Evolutionary conservation across 805 yeast species (phyloP), one percentile per base, ranked within the genome.

Genomic region (Starmerella asiatica): DNA sequence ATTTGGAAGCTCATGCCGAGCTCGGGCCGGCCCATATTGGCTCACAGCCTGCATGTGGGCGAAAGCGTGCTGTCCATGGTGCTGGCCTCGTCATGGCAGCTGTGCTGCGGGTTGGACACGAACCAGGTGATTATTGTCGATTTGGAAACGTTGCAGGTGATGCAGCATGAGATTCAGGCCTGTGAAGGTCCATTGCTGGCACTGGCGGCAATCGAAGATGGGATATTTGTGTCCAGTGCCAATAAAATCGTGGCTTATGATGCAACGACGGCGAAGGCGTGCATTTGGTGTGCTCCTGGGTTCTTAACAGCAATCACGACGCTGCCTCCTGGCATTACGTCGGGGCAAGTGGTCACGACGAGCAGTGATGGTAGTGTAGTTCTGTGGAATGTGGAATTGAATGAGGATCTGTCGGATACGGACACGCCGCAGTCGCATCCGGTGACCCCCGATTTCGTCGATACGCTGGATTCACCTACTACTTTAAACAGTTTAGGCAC

Each of bases 101-200:
- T 91, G 7, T 88, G 83, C 58, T 82, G 88, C 54, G 97, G 97
- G 0, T 59, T 84, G 21, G 69, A 76, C 9, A 73, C 73, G 42
- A 91, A 94, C 8, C 64, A 66, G 20, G 68, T 88, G n/a, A 75
- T 77, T 41, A 75, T 83, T 5, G 81, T 94, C 84, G 97, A 91
- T 51, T 62, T 88, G 35, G 75, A 79, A 35, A 85, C 97, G 0
- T 68, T 69, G 39, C 97, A 88, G 56, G 60, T 76, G 44, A 59
- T 75, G 39, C 29, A 56, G 31, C 51, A 55, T 26, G 47, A 47
- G 3, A 26, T 47, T 12, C 24, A 37, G 17, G 20, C 19, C 29
- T 50, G 50, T 39, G 37, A 32, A 3, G 46, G 42, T 6, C 56
- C 77, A 40, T 71, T 83, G 2, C 66, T 76, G 28, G 69, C 88